Conservation (phyloP, 208 protist genomes). For the Acanthamoeba culbertsoni region DNA sequence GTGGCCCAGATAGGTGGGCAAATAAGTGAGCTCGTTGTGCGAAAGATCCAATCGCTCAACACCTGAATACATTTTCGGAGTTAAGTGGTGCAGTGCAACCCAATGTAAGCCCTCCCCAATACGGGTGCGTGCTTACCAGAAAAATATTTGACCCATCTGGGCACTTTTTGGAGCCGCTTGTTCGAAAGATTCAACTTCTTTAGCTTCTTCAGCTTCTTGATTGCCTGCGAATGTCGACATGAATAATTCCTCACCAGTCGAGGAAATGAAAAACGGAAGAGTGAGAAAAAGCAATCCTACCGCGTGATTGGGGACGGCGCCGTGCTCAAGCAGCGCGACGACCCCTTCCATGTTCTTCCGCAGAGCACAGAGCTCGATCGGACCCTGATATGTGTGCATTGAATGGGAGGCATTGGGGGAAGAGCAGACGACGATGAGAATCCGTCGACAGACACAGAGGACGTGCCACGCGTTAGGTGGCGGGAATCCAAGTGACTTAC, state of each 20-base stretch:
- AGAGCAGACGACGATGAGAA: too few species aligned
- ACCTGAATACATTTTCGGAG: background rate
- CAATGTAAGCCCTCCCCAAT: background rate
- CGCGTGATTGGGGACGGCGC: background rate
- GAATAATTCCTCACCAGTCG: background rate
- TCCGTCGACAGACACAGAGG: too few species aligned
- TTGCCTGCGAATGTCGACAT: background rate
- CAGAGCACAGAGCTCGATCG: background rate
- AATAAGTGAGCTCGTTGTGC: slow-evolving; percentile 18
- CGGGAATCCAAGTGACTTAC: too few species aligned
- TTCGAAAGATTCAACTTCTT: slow-evolving; percentile 26
- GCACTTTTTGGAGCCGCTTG: slow-evolving; percentile 14
- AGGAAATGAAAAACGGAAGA: background rate
- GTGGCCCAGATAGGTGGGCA: slow-evolving; percentile 22
- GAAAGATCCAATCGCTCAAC: slow-evolving; percentile 1
- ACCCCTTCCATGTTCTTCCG: background rate
- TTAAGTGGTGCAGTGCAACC: background rate
- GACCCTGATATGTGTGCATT: background rate
- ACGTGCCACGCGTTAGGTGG: too few species aligned
- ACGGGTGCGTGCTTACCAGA: background rate
- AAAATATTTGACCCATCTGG: slow-evolving; percentile 32
- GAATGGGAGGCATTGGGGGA: background rate
- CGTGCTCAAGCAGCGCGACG: background rate
- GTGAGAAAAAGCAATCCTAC: background rate
- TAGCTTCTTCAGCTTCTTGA: background rate